These are phyloP conservation scores for Cryptosporidium sp. DNA, from an alignment of 169 alveolate genomes.

Conservation along the genomic window DNA sequence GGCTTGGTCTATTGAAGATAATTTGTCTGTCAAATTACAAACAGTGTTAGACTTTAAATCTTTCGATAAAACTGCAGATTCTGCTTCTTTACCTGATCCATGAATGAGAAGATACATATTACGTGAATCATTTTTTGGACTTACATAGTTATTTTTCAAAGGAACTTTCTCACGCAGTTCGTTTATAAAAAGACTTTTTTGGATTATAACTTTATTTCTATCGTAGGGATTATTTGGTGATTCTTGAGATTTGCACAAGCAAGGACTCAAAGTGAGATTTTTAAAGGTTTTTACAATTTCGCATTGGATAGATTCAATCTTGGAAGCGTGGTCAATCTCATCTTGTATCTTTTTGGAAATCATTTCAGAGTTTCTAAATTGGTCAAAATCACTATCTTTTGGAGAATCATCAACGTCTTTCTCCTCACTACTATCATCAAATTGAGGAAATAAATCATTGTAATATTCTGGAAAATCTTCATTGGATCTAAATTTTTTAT, in stretches of 20 bases:
- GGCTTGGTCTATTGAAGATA: background rate
- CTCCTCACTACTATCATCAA: background rate
- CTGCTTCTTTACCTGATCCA: constrained; percentile 7
- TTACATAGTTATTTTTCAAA: background rate
- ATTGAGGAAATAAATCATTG: background rate
- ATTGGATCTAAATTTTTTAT: constrained; percentile 59
- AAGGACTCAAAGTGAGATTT: constrained; percentile 10
- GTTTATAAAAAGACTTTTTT: background rate
- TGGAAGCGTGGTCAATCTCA: constrained; percentile 23
- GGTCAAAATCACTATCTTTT: background rate
- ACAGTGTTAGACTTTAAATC: background rate
- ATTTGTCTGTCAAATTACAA: background rate
- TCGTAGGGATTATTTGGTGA: background rate
- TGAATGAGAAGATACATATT: constrained; percentile 25
- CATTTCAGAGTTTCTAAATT: background rate
- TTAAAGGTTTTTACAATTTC: constrained; percentile 37
- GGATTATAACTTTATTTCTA: background rate
- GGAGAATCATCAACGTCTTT: background rate
- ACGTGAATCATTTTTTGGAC: constrained; percentile 20
- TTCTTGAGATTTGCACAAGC: background rate
- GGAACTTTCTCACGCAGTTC: constrained; percentile 7
- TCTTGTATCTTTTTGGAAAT: constrained; percentile 2
- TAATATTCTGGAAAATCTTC: constrained; percentile 8
- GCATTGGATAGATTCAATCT: background rate
- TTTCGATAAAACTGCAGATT: background rate